phyloP scores from a whole-genome alignment of 2,329 filamentous ascomycete species.

The Pseudocercospora crystallina region DNA sequence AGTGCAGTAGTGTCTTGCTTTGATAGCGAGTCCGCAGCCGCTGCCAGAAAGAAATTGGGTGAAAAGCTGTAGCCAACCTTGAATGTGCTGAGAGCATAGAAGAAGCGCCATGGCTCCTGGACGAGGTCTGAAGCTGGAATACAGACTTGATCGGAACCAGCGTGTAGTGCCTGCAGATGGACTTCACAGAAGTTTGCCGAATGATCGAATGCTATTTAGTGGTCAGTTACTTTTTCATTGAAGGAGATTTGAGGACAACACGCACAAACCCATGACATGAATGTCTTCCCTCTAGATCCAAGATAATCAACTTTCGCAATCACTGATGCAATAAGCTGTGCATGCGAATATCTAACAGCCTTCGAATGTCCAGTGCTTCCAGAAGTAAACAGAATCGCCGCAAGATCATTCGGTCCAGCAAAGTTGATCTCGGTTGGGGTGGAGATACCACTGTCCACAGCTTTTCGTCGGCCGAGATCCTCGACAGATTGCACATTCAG shows the following conservation, averaged over 20 bases:
- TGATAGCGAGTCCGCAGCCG: conserved; percentile 8
- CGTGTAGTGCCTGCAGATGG: conserved; percentile 50
- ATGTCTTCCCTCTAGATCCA: conserved; percentile 11
- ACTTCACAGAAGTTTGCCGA: conserved; percentile 54
- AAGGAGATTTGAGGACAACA: not conserved
- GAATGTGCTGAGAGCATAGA: conserved; percentile 43
- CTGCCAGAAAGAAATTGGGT: conserved; percentile 43
- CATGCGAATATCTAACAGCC: conserved; percentile 23
- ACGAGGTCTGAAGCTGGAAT: conserved; percentile 45
- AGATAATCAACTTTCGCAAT: conserved; percentile 15
- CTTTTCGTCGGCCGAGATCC: conserved; percentile 7
- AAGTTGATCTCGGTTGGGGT: conserved; percentile 3
- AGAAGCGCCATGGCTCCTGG: conserved; percentile 41
- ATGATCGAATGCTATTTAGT: conserved; percentile 57
- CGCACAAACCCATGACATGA: conserved; percentile 20
- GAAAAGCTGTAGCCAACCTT: conserved; percentile 48
- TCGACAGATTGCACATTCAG: conserved; percentile 18
- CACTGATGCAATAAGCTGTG: conserved; percentile 18
- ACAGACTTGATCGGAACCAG: conserved; percentile 49
- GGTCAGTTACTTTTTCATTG: conserved; percentile 18
- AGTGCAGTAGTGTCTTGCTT: conserved; percentile 5
- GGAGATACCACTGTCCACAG: conserved; percentile 6
- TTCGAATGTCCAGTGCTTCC: conserved; percentile 26
- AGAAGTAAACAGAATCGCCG: conserved; percentile 26
- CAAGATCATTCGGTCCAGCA: conserved; percentile 5